Percentiles rank a stretch among this genome's conserved stretches.
Evolutionary conservation across 2,329 filamentous ascomycete genomes (phyloP).

Genomic region (Pyrenophora tritici-repentis): DNA sequence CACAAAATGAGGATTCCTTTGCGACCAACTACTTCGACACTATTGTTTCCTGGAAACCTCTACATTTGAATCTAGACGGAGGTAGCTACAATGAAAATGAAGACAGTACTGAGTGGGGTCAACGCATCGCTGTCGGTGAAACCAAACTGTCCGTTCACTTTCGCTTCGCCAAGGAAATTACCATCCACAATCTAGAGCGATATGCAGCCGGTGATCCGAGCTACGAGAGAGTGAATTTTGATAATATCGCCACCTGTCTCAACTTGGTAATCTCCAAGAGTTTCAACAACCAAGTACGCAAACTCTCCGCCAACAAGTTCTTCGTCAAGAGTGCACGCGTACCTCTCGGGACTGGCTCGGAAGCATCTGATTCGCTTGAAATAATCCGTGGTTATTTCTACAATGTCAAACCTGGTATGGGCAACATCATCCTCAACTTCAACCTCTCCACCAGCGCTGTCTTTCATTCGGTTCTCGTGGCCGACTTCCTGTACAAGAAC

Average conservation of each 20-base stretch:
- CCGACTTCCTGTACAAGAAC: constrained; percentile 6
- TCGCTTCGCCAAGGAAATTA: background rate
- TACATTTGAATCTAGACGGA: constrained; percentile 1
- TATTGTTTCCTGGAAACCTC: constrained; percentile 13
- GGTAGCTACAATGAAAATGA: background rate
- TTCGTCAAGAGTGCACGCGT: constrained; percentile 2
- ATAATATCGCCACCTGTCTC: background rate
- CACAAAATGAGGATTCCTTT: constrained; percentile 1
- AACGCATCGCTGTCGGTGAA: background rate
- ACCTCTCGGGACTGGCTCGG: background rate
- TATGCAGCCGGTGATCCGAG: background rate
- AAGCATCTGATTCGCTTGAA: constrained; percentile 2
- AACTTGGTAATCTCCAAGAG: constrained; percentile 12
- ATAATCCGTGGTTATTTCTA: constrained; percentile 21
- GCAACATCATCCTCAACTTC: constrained; percentile 14
- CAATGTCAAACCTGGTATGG: constrained; percentile 12
- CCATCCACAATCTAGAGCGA: background rate
- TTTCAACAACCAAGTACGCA: background rate
- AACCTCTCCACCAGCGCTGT: constrained; percentile 18
- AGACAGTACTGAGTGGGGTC: background rate
- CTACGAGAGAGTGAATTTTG: background rate
- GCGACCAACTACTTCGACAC: constrained; percentile 7
- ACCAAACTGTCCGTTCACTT: too few relatives aligned
- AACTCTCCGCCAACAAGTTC: constrained; percentile 13
- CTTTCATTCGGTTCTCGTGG: constrained; percentile 15